Base-by-base conservation (phyloP, 805 yeast species). In the Ogataea pini region DNA sequence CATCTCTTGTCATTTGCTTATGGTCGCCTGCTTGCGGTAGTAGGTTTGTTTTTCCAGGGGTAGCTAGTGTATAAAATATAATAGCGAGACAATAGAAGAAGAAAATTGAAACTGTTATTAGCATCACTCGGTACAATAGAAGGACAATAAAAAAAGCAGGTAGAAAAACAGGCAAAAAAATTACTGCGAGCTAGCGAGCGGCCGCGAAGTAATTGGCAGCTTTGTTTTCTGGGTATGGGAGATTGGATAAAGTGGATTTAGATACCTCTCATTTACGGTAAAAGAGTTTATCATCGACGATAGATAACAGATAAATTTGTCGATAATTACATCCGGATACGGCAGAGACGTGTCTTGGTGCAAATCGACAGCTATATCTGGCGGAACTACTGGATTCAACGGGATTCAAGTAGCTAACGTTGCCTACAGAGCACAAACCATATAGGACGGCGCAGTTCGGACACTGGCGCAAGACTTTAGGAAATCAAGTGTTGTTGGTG, bases 101-200 rank as follows among this genome's bases (percentile, higher is more conserved):
- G 41, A 19, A 34, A 34, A 34, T 19, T 22, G 17, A 34, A 34
- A 34, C 24, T 34, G 25, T 34, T 34, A 18, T 5, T n/a, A 34
- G 13, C 10, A 34, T 4, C 19, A 19, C 25, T 5, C 37, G 24
- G 22, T 9, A 34, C 37, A 34, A 34, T 34, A 34, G 12, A 5
- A 10, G 6, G 22, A 34, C 37, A 34, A 34, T 18, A 19, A 34
- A 19, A 34, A 19, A 34, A 32, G 7, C 22, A 34, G 34, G 18
- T 34, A 34, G 37, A 18, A 22, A 22, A 39, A 28, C 42, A 39
- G 42, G 28, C 42, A 39, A 39, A 39, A 39, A 39, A 27, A 22
- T 39, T 39, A 39, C 25, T 27, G 25, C 42, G 27, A 37, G 27
- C 41, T 37, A 39, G 42, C 42, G 32, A 39, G 42, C 42, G 28